phyloP scores from a whole-genome alignment of 768 basidiomycete genomes.

The Lactarius tabidus region DNA sequence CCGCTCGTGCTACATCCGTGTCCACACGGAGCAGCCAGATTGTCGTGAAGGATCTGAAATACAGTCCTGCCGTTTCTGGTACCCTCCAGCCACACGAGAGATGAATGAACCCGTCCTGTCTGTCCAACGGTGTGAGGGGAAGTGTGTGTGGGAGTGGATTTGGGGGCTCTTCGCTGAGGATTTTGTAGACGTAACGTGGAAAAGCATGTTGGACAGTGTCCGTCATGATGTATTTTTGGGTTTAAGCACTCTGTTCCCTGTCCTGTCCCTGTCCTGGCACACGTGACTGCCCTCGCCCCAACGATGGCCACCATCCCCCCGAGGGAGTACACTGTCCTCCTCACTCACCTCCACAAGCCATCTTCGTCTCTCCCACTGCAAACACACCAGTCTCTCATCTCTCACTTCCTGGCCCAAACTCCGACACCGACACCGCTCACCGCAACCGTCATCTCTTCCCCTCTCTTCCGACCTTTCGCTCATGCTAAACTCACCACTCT shows the following conservation, averaged over 20 bases:
- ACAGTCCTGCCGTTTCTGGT: conserved; percentile 37
- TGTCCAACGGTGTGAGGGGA: conserved; percentile 30
- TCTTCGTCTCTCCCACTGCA: conserved; percentile 42
- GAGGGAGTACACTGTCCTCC: conserved; percentile 41
- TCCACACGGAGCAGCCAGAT: conserved; percentile 32
- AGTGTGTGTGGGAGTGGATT: conserved; percentile 20
- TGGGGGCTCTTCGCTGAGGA: conserved; percentile 34
- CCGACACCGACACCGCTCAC: conserved; percentile 54
- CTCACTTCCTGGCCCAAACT: conserved; percentile 53
- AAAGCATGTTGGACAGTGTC: background rate
- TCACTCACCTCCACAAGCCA: conserved; percentile 49
- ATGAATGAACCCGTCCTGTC: conserved; percentile 45
- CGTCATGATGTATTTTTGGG: background rate
- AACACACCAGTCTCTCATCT: conserved; percentile 51
- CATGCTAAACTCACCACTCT: conserved; percentile 48
- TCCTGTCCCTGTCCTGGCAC: background rate
- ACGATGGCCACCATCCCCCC: conserved; percentile 25
- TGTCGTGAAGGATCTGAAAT: conserved; percentile 33
- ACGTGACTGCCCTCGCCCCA: background rate
- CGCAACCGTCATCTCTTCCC: conserved; percentile 52
- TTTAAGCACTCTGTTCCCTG: background rate
- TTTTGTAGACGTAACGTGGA: conserved; percentile 39
- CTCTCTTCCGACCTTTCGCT: conserved; percentile 48
- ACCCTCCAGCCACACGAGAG: conserved; percentile 40
- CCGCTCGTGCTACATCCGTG: conserved; percentile 24